A percentile compares a stretch with the other conserved stretches of the same genome.
phyloP scores from a whole-genome alignment of 2,329 filamentous ascomycete species.

The Cucurbitaria berberidis region DNA sequence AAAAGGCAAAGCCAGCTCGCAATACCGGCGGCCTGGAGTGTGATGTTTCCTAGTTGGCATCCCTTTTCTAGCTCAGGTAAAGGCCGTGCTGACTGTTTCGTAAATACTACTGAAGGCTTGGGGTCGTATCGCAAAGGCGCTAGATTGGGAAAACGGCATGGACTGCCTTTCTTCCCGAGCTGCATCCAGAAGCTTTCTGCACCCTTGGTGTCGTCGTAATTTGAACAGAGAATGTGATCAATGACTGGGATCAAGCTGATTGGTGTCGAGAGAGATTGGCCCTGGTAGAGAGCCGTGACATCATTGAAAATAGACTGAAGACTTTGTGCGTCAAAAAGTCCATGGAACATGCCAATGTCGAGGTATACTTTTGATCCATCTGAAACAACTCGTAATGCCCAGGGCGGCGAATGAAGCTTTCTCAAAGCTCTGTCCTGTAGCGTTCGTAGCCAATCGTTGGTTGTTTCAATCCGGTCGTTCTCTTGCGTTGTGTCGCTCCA shows the following conservation, averaged over 20 bases:
- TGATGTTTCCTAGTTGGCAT: constrained; percentile 67
- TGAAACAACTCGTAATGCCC: constrained; percentile 63
- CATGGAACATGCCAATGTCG: constrained; percentile 72
- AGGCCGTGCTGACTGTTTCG: constrained; percentile 49
- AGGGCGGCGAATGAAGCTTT: constrained; percentile 64
- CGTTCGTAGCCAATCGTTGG: constrained; percentile 33
- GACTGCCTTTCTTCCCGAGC: constrained; percentile 59
- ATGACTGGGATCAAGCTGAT: constrained; percentile 53
- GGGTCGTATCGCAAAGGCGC: constrained; percentile 62
- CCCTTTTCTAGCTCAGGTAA: constrained; percentile 59
- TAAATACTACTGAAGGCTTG: constrained; percentile 45
- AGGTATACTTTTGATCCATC: constrained; percentile 34
- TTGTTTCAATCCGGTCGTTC: not conserved
- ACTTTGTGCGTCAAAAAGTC: constrained; percentile 83
- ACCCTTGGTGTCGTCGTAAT: constrained; percentile 35
- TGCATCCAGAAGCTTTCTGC: constrained; percentile 67
- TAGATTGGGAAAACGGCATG: constrained; percentile 78
- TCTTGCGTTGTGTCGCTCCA: constrained; percentile 23
- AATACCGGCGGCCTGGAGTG: constrained; percentile 76
- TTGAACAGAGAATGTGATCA: constrained; percentile 52
- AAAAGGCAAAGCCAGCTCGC: constrained; percentile 79
- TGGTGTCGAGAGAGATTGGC: constrained; percentile 23
- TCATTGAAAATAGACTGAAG: constrained; percentile 69
- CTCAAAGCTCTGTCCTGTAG: constrained; percentile 44
- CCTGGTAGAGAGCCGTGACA: constrained; percentile 55